These are phyloP conservation scores for Gymnopilus dilepis DNA, from an alignment of 768 basidiomycete species.

Conservation along the genomic window DNA sequence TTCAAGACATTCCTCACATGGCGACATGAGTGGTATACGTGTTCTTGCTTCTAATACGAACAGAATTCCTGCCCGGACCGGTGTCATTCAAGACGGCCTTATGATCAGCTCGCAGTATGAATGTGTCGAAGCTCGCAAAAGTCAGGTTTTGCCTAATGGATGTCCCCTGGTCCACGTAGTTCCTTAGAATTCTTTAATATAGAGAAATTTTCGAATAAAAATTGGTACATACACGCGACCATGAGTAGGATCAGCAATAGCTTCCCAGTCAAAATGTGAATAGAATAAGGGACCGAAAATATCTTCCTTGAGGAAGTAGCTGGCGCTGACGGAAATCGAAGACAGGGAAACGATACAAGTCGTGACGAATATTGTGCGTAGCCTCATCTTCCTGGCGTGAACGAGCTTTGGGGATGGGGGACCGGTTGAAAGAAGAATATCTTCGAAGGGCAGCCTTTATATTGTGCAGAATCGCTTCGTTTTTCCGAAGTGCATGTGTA, in stretches of 20 bases:
- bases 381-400: too few relatives aligned
- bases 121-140: conserved; percentile 44
- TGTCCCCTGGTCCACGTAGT: conserved; percentile 41
- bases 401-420: too few relatives aligned
- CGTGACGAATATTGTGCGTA: too few relatives aligned
- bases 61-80: conserved; percentile 56
- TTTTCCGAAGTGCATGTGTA: too few relatives aligned
- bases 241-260: conserved; percentile 59
- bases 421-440: too few relatives aligned
- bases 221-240: conserved; percentile 60
- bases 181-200: conserved; percentile 35
- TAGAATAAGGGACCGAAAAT: conserved; percentile 51
- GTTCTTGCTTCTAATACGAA: conserved; percentile 55
- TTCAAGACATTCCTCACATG: too few relatives aligned
- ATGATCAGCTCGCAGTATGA: conserved; percentile 53
- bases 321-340: too few relatives aligned
- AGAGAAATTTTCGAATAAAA: not conserved
- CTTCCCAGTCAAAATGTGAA: conserved; percentile 51
- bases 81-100: conserved; percentile 43
- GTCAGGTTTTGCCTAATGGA: conserved; percentile 52
- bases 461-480: too few relatives aligned
- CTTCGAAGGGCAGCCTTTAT: too few relatives aligned
- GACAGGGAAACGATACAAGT: too few relatives aligned
- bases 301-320: conserved; percentile 47
- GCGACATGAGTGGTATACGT: conserved; percentile 55